Percentiles rank a stretch among this genome's conserved stretches.
Evolutionary conservation across 2,329 filamentous ascomycete genomes (phyloP).

Genomic region (Ceratocystis cubensis): DNA sequence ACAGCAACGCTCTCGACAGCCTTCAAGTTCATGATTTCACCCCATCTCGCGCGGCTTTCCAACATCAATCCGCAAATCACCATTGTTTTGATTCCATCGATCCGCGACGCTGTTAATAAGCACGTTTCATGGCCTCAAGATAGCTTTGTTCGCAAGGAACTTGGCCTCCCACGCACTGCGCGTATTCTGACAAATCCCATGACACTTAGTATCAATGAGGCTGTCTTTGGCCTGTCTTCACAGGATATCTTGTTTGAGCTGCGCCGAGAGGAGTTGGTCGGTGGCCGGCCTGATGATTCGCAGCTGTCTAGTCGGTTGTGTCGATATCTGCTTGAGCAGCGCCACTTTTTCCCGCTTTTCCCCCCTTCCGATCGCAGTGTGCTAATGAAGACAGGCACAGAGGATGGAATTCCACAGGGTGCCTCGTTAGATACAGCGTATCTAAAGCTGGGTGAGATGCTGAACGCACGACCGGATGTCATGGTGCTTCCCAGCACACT

Average conservation of each 20-base stretch:
- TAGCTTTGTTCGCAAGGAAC: constrained; percentile 51
- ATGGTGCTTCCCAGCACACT: constrained; percentile 70
- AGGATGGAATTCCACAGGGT: constrained; percentile 51
- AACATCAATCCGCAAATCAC: constrained; percentile 61
- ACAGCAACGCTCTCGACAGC: constrained; percentile 67
- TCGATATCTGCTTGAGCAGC: constrained; percentile 71
- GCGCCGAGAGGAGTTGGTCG: constrained; percentile 52
- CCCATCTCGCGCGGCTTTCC: constrained; percentile 57
- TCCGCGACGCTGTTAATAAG: constrained; percentile 68
- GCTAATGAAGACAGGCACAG: constrained; percentile 52
- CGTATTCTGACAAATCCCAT: constrained; percentile 82
- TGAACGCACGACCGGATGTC: constrained; percentile 73
- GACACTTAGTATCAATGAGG: constrained; percentile 78
- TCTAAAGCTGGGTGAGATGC: constrained; percentile 80
- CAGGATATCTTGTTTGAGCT: constrained; percentile 79
- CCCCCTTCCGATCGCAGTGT: constrained; percentile 60
- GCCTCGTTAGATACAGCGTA: constrained; percentile 73
- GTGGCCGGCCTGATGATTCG: neutral
- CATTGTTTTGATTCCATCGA: constrained; percentile 70
- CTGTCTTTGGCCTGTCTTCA: constrained; percentile 65
- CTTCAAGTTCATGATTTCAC: constrained; percentile 69
- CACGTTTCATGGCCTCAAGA: constrained; percentile 74
- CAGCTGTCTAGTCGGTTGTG: constrained; percentile 60
- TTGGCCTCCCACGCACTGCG: constrained; percentile 65
- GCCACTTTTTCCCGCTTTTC: constrained; percentile 83